Evolutionary conservation across 805 yeast genomes (phyloP).

Genomic region (Starmerella roubikii): DNA sequence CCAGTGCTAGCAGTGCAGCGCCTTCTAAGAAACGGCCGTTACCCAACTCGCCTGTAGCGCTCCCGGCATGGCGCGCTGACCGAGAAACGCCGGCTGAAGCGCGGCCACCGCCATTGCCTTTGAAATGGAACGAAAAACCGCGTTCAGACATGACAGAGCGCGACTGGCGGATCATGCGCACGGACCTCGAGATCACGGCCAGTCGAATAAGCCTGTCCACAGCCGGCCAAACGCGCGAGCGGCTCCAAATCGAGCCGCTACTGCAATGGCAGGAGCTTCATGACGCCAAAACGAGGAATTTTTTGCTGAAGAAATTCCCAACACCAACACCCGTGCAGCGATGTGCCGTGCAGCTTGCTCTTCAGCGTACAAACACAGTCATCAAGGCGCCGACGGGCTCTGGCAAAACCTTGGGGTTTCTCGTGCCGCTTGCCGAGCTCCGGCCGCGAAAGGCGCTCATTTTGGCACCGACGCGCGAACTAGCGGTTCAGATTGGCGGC

Average conservation of each 20-base stretch:
- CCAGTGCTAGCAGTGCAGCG: too few relatives aligned
- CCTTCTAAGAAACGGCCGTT: too few relatives aligned
- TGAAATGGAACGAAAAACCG: constrained; percentile 54
- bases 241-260: constrained; percentile 39
- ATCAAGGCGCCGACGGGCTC: constrained; percentile 97
- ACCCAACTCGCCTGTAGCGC: too few relatives aligned
- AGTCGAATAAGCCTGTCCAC: constrained; percentile 5
- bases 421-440: constrained; percentile 55
- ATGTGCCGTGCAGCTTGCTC: constrained; percentile 65
- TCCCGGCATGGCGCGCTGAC: constrained; percentile 6
- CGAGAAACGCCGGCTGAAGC: constrained; percentile 6
- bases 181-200: constrained; percentile 58
- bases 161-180: constrained; percentile 82
- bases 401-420: constrained; percentile 79
- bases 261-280: constrained; percentile 42
- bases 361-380: constrained; percentile 48
- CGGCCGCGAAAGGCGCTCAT: constrained; percentile 41
- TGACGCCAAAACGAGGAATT: constrained; percentile 30
- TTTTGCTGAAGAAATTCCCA: constrained; percentile 32
- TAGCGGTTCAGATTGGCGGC: constrained; percentile 70
- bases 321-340: constrained; percentile 87
- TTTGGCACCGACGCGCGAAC: constrained; percentile 85
- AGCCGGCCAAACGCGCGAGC: not conserved
- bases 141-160: constrained; percentile 54
- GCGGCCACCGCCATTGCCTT: not conserved